Base-by-base conservation (phyloP, 192 early-diverging fungal genomes). In the Paraglomus occultum region DNA sequence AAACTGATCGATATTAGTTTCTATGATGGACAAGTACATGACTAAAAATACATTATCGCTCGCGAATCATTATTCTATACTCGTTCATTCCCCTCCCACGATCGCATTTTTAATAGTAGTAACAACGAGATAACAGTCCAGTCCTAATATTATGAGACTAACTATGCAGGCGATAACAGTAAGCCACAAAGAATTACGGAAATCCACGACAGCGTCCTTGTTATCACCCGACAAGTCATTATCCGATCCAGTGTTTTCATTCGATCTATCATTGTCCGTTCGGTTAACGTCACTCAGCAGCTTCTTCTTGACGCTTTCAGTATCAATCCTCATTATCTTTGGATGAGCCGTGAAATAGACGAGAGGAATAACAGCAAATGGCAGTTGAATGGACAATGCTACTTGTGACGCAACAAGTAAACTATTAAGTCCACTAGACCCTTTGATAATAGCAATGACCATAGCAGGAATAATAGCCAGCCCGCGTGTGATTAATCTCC, bases 321-420 rank as follows among this genome's bases (percentile, higher is more conserved):
- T 62, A 52, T 71, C 55, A 53, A 78, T 74, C 12, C 73, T 78
- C 87, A 89, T 89, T 22, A 85, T 70, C 1, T 73, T 65, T 44
- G 79, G 77, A 76, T 51, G 79, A 23, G 80, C 65, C 0, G 90
- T 91, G 57, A 93, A 89, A 47, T 80, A 78, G 11, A 92, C 83
- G 51, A 93, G 76, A 15, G 91, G 92, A 75, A 91, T 83, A 12
- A 94, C 88, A 6, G 90, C 90, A 77, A 94, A 94, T 6, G 92
- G 91, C 17, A 94, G 66, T 67, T 94, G 92, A 31, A 94, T 59
- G 71, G 84, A 84, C 8, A 94, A 65, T 1, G 91, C 89, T n/a
- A 94, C 90, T 71, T 94, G 92, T 68, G 80, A 85, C 4, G 79
- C 81, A 17, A 93, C 81, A 39, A 94, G 67, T 61, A 93, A 78